These are phyloP conservation scores for Rubroboletus pulcherrimus DNA, from an alignment of 768 basidiomycete genomes.

Conservation along the genomic window DNA sequence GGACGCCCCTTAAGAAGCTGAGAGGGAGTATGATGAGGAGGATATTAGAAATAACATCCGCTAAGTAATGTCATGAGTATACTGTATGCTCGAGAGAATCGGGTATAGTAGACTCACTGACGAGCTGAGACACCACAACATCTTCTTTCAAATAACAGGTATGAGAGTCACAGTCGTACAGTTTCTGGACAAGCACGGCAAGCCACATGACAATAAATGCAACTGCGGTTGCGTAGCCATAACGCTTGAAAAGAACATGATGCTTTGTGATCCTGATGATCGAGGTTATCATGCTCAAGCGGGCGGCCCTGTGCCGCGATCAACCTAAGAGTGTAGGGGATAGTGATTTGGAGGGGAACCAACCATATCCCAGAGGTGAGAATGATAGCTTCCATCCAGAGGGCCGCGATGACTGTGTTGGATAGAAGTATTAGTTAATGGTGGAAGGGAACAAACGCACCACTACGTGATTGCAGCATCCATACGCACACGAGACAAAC, in stretches of 20 bases:
- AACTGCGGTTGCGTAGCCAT: background rate
- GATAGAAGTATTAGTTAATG: background rate
- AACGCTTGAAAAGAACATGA: background rate
- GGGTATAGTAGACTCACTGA: background rate
- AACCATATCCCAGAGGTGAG: background rate
- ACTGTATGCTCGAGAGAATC: background rate
- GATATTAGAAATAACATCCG: conserved; percentile 9
- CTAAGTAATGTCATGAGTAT: conserved; percentile 1
- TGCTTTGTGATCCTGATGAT: background rate
- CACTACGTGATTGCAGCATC: background rate
- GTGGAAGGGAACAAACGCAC: background rate
- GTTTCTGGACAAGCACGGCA: background rate
- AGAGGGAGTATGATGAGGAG: conserved; percentile 6
- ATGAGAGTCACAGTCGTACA: background rate
- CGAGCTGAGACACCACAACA: background rate
- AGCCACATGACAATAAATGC: conserved; percentile 1
- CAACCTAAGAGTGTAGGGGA: background rate
- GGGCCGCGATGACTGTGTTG: background rate
- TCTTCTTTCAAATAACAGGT: background rate
- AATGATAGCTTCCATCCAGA: background rate
- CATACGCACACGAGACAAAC: background rate
- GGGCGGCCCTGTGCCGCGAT: background rate
- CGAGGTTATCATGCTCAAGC: conserved; percentile 4
- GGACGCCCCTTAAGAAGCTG: background rate
- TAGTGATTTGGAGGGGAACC: background rate